These are phyloP conservation scores for Cladosporium oxysporum DNA, from an alignment of 2,329 filamentous ascomycete species.

Conservation along the genomic window DNA sequence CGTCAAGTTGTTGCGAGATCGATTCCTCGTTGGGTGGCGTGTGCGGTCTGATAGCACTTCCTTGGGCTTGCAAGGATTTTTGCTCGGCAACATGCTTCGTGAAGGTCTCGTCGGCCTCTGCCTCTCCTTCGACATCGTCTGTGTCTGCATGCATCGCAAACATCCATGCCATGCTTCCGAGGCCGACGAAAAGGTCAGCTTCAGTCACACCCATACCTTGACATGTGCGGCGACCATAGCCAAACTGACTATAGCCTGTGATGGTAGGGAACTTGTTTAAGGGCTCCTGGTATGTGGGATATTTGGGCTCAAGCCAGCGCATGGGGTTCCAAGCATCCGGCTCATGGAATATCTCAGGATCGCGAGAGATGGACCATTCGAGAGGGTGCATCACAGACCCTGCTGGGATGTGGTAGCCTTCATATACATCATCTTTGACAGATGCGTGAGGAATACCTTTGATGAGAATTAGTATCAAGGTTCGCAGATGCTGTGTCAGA, in stretches of 20 bases:
- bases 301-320: constrained; percentile 29
- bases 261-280: constrained; percentile 31
- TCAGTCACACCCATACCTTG: constrained; percentile 35
- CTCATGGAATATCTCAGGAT: constrained; percentile 27
- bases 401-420: constrained; percentile 30
- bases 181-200: constrained; percentile 37
- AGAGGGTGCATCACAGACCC: constrained; percentile 30
- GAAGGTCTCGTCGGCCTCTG: not conserved
- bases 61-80: constrained; percentile 1
- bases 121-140: constrained; percentile 6
- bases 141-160: constrained; percentile 42
- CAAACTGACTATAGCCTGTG: constrained; percentile 29
- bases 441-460: constrained; percentile 29
- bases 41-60: not conserved
- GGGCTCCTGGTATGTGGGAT: constrained; percentile 32
- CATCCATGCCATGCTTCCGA: constrained; percentile 49
- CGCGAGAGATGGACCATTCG: constrained; percentile 30
- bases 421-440: constrained; percentile 26
- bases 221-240: constrained; percentile 33
- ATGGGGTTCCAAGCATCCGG: constrained; percentile 30
- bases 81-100: constrained; percentile 2
- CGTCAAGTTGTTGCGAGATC: not conserved
- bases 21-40: constrained; percentile 14
- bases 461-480: not conserved
- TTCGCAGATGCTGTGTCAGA: constrained; percentile 22